Evolutionary conservation across 1,139 yeast species (phyloP).

Genomic region (Yamadazyma conglobata): DNA sequence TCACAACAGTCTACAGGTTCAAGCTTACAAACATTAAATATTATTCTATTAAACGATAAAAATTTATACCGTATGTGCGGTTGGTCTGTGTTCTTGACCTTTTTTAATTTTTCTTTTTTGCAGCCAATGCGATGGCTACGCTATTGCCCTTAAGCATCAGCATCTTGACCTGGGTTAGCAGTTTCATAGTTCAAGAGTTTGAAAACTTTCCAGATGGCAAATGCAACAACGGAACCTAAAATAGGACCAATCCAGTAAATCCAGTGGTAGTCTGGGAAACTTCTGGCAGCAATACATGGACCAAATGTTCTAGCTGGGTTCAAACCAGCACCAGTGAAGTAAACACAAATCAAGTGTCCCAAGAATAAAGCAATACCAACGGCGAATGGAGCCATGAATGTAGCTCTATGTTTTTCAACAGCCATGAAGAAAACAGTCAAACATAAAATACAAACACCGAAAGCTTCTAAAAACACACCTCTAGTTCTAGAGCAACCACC

Average conservation of each 20-base stretch:
- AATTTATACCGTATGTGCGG: too few species aligned
- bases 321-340: conserved; percentile 87
- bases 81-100: too few species aligned
- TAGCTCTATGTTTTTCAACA: conserved; percentile 76
- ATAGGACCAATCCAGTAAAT: conserved; percentile 90
- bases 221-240: conserved; percentile 66
- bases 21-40: too few species aligned
- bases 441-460: conserved; percentile 72
- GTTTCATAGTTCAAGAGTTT: conserved; percentile 68
- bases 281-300: conserved; percentile 67
- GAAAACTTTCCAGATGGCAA: conserved; percentile 63
- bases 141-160: conserved; percentile 22
- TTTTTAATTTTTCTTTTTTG: too few species aligned
- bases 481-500: conserved; percentile 69
- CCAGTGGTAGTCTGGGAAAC: conserved; percentile 86
- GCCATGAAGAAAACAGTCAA: conserved; percentile 79
- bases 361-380: conserved; percentile 81
- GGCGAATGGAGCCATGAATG: conserved; percentile 77
- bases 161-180: conserved; percentile 69
- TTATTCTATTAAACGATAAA: too few species aligned
- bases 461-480: conserved; percentile 81
- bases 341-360: conserved; percentile 79
- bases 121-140: too few species aligned
- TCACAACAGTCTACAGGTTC: too few species aligned
- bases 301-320: conserved; percentile 92